Conservation (phyloP, 805 yeast species). For the Candida dajiaensis region DNA sequence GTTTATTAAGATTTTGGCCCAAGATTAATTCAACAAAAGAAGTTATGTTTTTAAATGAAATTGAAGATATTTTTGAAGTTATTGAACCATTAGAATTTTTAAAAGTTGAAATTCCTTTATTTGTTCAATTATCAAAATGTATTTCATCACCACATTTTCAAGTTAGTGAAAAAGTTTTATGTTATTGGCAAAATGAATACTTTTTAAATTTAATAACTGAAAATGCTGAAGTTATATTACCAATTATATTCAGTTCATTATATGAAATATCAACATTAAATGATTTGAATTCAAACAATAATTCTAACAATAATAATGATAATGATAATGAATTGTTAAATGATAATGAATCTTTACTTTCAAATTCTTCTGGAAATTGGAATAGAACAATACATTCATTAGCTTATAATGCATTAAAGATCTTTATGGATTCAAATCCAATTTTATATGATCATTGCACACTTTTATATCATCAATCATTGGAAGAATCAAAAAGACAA, state of each 20-base stretch:
- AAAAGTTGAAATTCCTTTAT: slow-evolving; percentile 87
- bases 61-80: slow-evolving; percentile 94
- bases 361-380: slow-evolving; percentile 63
- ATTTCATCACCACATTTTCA: slow-evolving; percentile 95
- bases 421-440: slow-evolving; percentile 88
- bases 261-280: slow-evolving; percentile 62
- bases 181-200: slow-evolving; percentile 93
- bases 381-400: slow-evolving; percentile 87
- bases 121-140: slow-evolving; percentile 91
- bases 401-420: slow-evolving; percentile 86
- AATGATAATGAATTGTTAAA: slow-evolving; percentile 12
- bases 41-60: slow-evolving; percentile 90
- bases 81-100: slow-evolving; percentile 91
- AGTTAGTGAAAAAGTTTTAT: slow-evolving; percentile 90
- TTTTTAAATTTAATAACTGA: slow-evolving; percentile 87
- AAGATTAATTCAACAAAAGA: slow-evolving; percentile 92
- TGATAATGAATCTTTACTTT: slow-evolving; percentile 5
- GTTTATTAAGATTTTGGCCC: slow-evolving; percentile 92
- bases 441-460: slow-evolving; percentile 89
- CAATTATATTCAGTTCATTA: slow-evolving; percentile 84
- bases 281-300: slow-evolving; percentile 15
- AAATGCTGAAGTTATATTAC: slow-evolving; percentile 85
- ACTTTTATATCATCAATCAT: slow-evolving; percentile 73
- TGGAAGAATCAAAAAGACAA: slow-evolving; percentile 65
- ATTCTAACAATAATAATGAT: slow-evolving; percentile 3